Conservation (phyloP, 2,329 filamentous ascomycete species). For the Diplocarpon rosae region DNA sequence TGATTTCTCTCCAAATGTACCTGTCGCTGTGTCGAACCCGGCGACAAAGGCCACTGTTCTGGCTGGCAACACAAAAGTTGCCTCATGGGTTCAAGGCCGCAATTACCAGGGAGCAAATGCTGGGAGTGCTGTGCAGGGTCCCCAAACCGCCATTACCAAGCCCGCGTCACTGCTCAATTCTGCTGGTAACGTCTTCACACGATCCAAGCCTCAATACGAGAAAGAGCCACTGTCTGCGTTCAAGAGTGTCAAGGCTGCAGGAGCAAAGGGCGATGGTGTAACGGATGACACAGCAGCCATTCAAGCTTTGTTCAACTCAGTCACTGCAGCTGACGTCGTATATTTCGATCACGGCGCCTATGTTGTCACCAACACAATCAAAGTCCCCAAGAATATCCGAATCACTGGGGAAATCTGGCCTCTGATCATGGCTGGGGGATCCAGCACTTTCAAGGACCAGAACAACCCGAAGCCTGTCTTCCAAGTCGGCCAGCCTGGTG, state of each 20-base stretch:
- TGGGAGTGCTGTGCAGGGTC: slow-evolving; percentile 47
- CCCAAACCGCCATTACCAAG: slow-evolving; percentile 46
- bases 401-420: slow-evolving; percentile 91
- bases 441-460: slow-evolving; percentile 59
- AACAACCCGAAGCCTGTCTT: slow-evolving; percentile 73
- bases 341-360: slow-evolving; percentile 64
- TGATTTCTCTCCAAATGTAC: slow-evolving; percentile 59
- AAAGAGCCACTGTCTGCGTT: slow-evolving; percentile 56
- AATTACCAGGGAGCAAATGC: slow-evolving; percentile 42
- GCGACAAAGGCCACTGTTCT: slow-evolving; percentile 51
- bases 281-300: slow-evolving; percentile 83
- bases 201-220: slow-evolving; percentile 83
- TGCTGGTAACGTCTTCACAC: slow-evolving; percentile 63
- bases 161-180: slow-evolving; percentile 53
- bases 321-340: slow-evolving; percentile 51
- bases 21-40: slow-evolving; percentile 51
- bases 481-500: slow-evolving; percentile 68
- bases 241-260: slow-evolving; percentile 69
- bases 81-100: slow-evolving; percentile 71
- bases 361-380: slow-evolving; percentile 56
- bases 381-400: slow-evolving; percentile 67
- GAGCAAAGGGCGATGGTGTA: slow-evolving; percentile 76
- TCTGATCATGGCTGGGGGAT: slow-evolving; percentile 72
- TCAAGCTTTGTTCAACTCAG: slow-evolving; percentile 63
- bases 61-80: slow-evolving; percentile 55